Evolutionary conservation across 148 eudicot species (phyloP).

Genomic region (Nyssa sinensis): DNA sequence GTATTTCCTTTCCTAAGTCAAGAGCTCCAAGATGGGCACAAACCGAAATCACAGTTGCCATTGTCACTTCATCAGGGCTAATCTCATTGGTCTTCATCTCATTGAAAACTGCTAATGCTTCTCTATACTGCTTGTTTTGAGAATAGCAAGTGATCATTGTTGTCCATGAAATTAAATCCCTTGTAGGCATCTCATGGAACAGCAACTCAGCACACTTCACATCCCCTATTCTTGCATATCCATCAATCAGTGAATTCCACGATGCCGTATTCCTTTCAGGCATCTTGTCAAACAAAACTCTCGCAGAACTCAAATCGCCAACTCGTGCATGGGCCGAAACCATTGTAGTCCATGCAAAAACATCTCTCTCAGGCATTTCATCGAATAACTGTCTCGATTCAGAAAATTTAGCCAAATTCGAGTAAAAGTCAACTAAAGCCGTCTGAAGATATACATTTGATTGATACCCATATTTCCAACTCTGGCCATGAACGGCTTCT

Average conservation of each 20-base stretch:
- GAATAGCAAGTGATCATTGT: slow-evolving; percentile 71
- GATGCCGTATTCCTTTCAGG: slow-evolving; percentile 56
- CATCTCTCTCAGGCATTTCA: slow-evolving; percentile 70
- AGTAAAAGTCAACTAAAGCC: slow-evolving; percentile 65
- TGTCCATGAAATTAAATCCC: slow-evolving; percentile 78
- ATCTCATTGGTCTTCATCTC: slow-evolving; percentile 51
- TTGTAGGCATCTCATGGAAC: slow-evolving; percentile 47
- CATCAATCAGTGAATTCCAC: slow-evolving; percentile 78
- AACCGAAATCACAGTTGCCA: slow-evolving; percentile 44
- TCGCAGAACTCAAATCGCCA: slow-evolving; percentile 60
- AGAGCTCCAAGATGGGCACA: slow-evolving; percentile 30
- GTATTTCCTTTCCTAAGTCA: slow-evolving; percentile 29
- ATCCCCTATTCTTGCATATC: slow-evolving; percentile 58
- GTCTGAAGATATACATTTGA: slow-evolving; percentile 58
- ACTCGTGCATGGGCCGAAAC: slow-evolving; percentile 44
- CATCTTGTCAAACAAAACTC: slow-evolving; percentile 59
- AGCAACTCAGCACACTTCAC: slow-evolving; percentile 45
- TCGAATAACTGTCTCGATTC: slow-evolving; percentile 62
- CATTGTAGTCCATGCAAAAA: slow-evolving; percentile 66
- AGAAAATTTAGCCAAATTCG: slow-evolving; percentile 32
- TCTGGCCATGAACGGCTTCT: slow-evolving; percentile 55
- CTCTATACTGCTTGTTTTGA: slow-evolving; percentile 47
- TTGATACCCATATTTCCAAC: slow-evolving; percentile 58
- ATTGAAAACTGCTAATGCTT: slow-evolving; percentile 55
- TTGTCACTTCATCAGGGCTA: slow-evolving; percentile 63